Evolutionary conservation across 2,329 filamentous ascomycete genomes (phyloP).

Genomic region (Alternaria arborescens): DNA sequence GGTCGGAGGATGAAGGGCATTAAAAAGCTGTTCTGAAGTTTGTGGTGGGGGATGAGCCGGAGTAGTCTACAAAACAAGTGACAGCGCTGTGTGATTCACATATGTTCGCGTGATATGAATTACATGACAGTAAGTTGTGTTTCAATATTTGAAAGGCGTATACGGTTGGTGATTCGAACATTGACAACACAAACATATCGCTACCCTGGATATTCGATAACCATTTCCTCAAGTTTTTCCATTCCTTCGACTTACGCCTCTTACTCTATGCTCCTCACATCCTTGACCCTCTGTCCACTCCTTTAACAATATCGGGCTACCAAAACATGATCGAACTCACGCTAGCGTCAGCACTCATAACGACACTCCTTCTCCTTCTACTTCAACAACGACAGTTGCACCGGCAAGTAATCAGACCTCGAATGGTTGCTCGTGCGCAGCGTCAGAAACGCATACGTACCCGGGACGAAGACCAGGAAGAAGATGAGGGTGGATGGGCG

Average conservation of each 20-base stretch:
- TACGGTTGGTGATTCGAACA: too few relatives aligned
- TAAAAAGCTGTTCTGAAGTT: background rate
- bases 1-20: background rate
- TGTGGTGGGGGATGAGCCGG: background rate
- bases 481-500: background rate
- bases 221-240: background rate
- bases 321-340: background rate
- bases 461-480: background rate
- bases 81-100: background rate
- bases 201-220: background rate
- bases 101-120: too few relatives aligned
- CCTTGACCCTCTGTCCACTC: too few relatives aligned
- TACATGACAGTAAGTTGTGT: too few relatives aligned
- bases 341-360: background rate
- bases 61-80: fast-evolving
- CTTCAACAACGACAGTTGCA: background rate
- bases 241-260: fast-evolving
- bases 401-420: background rate
- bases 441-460: background rate
- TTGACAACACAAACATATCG: too few relatives aligned
- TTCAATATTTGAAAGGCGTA: fast-evolving
- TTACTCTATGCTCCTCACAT: background rate
- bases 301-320: too few relatives aligned
- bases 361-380: background rate
- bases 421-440: background rate